phyloP scores from a whole-genome alignment of 2,329 filamentous ascomycete species.

The Fusarium stilboides region DNA sequence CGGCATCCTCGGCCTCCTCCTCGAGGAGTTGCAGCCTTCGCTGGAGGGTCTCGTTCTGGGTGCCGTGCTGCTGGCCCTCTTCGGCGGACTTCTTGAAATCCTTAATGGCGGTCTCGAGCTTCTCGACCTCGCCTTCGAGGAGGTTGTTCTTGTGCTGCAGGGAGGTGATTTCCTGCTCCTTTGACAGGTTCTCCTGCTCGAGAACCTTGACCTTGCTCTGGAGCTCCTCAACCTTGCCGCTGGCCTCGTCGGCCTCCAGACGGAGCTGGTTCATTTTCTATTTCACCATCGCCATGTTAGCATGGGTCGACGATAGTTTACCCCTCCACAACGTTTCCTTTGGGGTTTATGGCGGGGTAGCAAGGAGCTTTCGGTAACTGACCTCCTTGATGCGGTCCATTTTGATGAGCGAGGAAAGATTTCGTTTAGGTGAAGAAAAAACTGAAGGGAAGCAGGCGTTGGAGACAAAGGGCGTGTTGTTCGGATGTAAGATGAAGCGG shows the following conservation, averaged over 20 bases:
- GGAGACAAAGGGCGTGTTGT: conserved; percentile 54
- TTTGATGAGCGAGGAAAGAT: conserved; percentile 51
- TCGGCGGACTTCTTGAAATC: conserved; percentile 90
- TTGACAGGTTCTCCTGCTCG: conserved; percentile 94
- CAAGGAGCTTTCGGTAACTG: conserved; percentile 58
- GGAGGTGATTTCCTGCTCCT: conserved; percentile 98
- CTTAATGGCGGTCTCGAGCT: conserved; percentile 86
- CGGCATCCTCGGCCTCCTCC: conserved; percentile 96
- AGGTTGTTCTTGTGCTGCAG: conserved; percentile 95
- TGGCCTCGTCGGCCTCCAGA: conserved; percentile 90
- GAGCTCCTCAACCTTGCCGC: conserved; percentile 87
- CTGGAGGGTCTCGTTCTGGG: conserved; percentile 92
- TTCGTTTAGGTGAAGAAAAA: conserved; percentile 25
- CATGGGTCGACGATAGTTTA: conserved; percentile 46
- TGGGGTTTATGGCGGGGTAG: conserved; percentile 53
- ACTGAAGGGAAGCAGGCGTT: conserved; percentile 42
- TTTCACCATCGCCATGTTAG: conserved; percentile 46
- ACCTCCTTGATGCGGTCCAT: conserved; percentile 96
- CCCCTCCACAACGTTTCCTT: conserved; percentile 51
- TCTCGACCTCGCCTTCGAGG: conserved; percentile 92
- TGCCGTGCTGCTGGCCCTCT: conserved; percentile 85
- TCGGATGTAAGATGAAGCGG: conserved; percentile 53
- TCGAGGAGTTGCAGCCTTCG: conserved; percentile 95
- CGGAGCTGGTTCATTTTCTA: conserved; percentile 97
- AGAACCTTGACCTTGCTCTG: conserved; percentile 88